These are phyloP conservation scores for Nicotiana otophora DNA, from an alignment of 257 asterid genomes.

Conservation along the genomic window DNA sequence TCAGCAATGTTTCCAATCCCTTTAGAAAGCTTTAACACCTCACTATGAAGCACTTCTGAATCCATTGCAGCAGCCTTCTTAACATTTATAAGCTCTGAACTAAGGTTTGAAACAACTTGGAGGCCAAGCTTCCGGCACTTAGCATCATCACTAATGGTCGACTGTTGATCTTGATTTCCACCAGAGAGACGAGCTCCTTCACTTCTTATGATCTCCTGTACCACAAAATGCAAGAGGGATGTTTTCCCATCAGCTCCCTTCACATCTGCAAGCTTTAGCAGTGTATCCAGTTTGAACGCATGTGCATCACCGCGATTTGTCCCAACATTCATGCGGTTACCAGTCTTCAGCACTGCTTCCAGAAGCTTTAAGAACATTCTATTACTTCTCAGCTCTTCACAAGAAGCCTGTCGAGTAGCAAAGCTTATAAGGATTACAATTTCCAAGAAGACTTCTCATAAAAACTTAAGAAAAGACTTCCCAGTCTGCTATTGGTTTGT, in stretches of 20 bases:
- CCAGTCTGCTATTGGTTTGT: not conserved
- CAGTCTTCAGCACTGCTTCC: constrained; percentile 95
- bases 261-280: constrained; percentile 84
- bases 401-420: constrained; percentile 61
- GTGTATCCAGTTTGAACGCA: constrained; percentile 96
- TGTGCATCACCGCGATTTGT: constrained; percentile 95
- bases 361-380: constrained; percentile 91
- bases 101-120: constrained; percentile 67
- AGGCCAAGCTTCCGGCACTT: constrained; percentile 80
- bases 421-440: not conserved
- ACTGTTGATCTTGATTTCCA: constrained; percentile 30
- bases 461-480: not conserved
- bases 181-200: constrained; percentile 75
- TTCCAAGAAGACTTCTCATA: not conserved
- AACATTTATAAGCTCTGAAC: constrained; percentile 68
- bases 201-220: constrained; percentile 76
- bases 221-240: constrained; percentile 90
- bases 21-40: constrained; percentile 63
- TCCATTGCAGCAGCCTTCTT: constrained; percentile 97
- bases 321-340: constrained; percentile 97
- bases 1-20: constrained; percentile 56
- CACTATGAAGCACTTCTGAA: constrained; percentile 72
- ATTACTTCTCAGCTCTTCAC: constrained; percentile 77
- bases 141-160: constrained; percentile 43
- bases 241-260: constrained; percentile 97